These are phyloP conservation scores for Arabidopsis hybrid DNA, from an alignment of 441 rosid species.

Conservation along the genomic window DNA sequence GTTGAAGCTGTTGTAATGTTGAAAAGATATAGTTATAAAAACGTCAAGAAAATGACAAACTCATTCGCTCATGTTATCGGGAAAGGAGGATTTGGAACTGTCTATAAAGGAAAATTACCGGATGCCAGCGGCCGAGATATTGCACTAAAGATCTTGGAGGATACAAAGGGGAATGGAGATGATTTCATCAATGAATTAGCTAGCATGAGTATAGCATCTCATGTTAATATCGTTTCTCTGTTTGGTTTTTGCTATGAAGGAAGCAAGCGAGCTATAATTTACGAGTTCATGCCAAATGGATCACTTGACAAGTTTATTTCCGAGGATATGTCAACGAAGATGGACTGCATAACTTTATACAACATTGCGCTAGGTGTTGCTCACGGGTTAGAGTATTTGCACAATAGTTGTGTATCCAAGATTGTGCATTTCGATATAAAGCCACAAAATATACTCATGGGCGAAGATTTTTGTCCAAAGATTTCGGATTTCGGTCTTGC, in stretches of 20 bases:
- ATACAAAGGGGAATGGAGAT: constrained; percentile 45
- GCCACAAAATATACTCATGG: constrained; percentile 52
- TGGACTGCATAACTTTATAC: constrained; percentile 40
- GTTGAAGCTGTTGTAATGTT: constrained; percentile 35
- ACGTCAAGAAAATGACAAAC: constrained; percentile 49
- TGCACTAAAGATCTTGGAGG: constrained; percentile 48
- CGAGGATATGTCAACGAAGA: background rate
- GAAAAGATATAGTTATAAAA: constrained; percentile 33
- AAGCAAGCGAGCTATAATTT: constrained; percentile 47
- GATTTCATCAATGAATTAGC: constrained; percentile 56
- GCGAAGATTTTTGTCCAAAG: constrained; percentile 46
- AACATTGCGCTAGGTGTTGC: constrained; percentile 47
- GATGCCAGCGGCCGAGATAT: constrained; percentile 44
- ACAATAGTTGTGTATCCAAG: constrained; percentile 46
- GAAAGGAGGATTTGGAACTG: constrained; percentile 51
- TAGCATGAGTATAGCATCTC: constrained; percentile 53
- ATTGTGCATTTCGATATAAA: constrained; percentile 56
- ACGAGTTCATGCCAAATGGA: constrained; percentile 60
- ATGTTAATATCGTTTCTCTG: constrained; percentile 51
- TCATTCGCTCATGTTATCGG: constrained; percentile 45
- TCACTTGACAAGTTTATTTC: constrained; percentile 50
- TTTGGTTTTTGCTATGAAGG: constrained; percentile 52
- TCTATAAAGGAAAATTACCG: constrained; percentile 48
- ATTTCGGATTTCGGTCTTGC: constrained; percentile 53
- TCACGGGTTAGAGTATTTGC: constrained; percentile 53